Base-by-base conservation (phyloP, 805 yeast species). In the Kazachstania kunashirensis region DNA sequence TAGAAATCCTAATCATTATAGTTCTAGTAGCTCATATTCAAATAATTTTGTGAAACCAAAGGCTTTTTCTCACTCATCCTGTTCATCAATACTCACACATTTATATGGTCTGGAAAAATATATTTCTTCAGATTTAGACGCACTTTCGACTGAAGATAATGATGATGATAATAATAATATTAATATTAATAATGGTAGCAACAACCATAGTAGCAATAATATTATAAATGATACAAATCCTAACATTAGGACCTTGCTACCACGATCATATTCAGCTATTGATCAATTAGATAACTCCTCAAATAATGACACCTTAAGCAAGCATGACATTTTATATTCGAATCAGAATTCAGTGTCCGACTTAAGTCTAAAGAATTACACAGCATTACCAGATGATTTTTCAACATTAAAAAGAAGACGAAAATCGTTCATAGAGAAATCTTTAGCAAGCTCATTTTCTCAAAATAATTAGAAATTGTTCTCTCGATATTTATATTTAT, bases 91-190 rank as follows among this genome's bases (percentile, higher is more conserved):
- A 23, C 50, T 56, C 9, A 43, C 57, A 8, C 59, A 54, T 30
- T 32, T 54, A 13, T 54, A 47, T 36, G 50, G 57, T 14, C 35
- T 54, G 26, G 59, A 54, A 36, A 45, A 52, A 23, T 52, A 51
- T 38, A 55, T 54, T 17, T 38, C 53, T 6, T 42, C 50, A 4
- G 57, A 49, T 24, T 40, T 54, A 29, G 59, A 54, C 31, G 50
- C 50, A 13, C 25, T 47, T 19, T 44, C n/a, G n/a, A n/a, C n/a
- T n/a, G n/a, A n/a, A n/a, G n/a, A n/a, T n/a, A n/a, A n/a, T n/a
- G n/a, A n/a, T n/a, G n/a, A n/a, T n/a, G n/a, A n/a, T n/a, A n/a
- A n/a, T n/a, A n/a, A n/a, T n/a, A n/a, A n/a, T n/a, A n/a, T n/a
- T n/a, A n/a, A n/a, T n/a, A n/a, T n/a, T n/a, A n/a, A n/a, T n/a